Conservation (phyloP, 192 early-diverging fungal species). For the Jimgerdemannia flammicorona region DNA sequence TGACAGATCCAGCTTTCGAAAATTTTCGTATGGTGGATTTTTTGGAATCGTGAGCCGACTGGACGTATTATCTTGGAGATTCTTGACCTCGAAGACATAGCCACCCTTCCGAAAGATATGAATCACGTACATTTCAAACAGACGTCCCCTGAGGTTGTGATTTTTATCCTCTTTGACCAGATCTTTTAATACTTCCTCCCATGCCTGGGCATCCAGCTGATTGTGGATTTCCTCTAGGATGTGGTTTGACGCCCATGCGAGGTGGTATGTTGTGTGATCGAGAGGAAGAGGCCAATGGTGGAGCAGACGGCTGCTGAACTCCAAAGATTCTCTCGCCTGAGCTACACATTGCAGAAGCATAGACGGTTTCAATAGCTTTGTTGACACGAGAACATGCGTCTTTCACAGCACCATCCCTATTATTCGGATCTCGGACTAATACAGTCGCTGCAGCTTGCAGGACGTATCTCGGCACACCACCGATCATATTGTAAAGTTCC, state of each 20-base stretch:
- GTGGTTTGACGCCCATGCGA: background rate
- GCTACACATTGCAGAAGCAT: background rate
- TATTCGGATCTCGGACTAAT: background rate
- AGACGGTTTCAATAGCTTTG: background rate
- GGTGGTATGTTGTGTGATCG: background rate
- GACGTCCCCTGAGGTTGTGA: background rate
- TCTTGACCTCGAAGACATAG: background rate
- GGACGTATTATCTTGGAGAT: background rate
- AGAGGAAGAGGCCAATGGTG: background rate
- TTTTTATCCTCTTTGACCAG: background rate
- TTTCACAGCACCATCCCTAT: background rate
- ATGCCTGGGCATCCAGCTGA: background rate
- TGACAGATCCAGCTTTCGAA: background rate
- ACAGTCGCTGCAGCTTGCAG: background rate
- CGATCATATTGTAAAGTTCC: background rate
- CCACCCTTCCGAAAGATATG: background rate
- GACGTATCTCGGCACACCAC: conserved; percentile 1
- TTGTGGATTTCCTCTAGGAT: background rate
- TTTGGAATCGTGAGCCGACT: background rate
- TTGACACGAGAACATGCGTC: conserved; percentile 1
- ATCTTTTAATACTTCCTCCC: background rate
- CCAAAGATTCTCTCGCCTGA: background rate
- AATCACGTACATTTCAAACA: background rate
- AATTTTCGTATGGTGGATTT: background rate
- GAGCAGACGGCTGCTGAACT: background rate